Evolutionary conservation across 805 yeast genomes (phyloP).

Genomic region (Kodamaea jinghongensis): DNA sequence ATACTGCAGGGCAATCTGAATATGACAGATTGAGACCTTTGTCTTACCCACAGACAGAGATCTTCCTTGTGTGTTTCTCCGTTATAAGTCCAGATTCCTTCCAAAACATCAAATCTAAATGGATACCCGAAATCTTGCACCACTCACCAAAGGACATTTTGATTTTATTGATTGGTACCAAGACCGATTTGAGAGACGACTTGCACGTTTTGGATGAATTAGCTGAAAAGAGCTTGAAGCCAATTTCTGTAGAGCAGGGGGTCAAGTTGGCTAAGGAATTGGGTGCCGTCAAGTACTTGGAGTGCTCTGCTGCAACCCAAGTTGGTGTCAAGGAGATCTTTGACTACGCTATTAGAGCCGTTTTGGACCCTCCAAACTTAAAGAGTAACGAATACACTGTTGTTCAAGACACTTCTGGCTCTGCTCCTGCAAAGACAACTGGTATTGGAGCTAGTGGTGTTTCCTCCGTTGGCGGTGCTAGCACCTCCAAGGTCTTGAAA

Average conservation of each 20-base stretch:
- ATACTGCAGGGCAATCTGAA: constrained; percentile 94
- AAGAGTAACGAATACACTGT: constrained; percentile 11
- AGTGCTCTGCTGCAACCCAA: constrained; percentile 90
- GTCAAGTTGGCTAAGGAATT: constrained; percentile 62
- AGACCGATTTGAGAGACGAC: constrained; percentile 80
- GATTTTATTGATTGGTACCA: constrained; percentile 82
- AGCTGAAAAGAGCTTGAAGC: constrained; percentile 57
- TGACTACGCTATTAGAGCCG: constrained; percentile 75
- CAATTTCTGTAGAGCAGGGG: constrained; percentile 64
- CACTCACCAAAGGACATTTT: constrained; percentile 72
- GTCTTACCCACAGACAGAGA: constrained; percentile 89
- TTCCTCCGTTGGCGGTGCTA: constrained; percentile 6
- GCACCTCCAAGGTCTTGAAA: constrained; percentile 12
- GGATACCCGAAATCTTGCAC: constrained; percentile 80
- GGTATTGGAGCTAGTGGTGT: constrained; percentile 5
- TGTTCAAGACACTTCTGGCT: constrained; percentile 15
- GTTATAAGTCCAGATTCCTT: constrained; percentile 78
- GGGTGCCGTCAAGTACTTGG: constrained; percentile 72
- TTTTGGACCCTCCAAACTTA: constrained; percentile 49
- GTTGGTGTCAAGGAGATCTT: constrained; percentile 82
- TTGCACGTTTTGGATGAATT: constrained; percentile 70
- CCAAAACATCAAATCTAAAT: constrained; percentile 72
- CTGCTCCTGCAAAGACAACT: constrained; percentile 10
- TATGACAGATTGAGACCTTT: constrained; percentile 87
- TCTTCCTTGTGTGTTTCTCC: constrained; percentile 82